Percentiles rank a stretch among this genome's conserved stretches.
Evolutionary conservation across 371 early-diverging fungal species (phyloP).

Genomic region (Conidiobolus coronatus): DNA sequence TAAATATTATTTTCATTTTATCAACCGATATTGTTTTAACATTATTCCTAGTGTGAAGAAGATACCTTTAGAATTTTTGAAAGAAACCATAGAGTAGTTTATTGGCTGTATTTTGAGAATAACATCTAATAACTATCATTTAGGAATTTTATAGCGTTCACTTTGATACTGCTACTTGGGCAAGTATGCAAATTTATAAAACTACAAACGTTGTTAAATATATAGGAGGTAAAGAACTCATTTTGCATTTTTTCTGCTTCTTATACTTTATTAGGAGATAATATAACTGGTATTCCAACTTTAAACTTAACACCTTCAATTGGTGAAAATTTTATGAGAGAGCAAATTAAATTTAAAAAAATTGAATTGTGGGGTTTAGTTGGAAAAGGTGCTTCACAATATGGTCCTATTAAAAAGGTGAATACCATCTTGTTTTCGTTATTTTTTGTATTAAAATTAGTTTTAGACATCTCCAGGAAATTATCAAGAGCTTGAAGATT

Average conservation of each 20-base stretch:
- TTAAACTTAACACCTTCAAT: slow-evolving; percentile 50
- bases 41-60: not conserved
- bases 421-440: not conserved
- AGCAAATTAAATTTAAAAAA: slow-evolving; percentile 32
- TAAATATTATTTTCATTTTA: not conserved
- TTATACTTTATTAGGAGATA: slow-evolving; percentile 17
- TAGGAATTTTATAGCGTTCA: slow-evolving; percentile 64
- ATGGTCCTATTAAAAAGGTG: not conserved
- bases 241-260: not conserved
- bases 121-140: not conserved
- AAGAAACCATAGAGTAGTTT: not conserved
- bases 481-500: slow-evolving; percentile 67
- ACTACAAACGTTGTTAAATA: slow-evolving; percentile 77
- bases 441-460: not conserved
- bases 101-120: not conserved
- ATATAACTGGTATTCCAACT: slow-evolving; percentile 34
- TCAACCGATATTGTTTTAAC: not conserved
- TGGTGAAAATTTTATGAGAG: slow-evolving; percentile 52
- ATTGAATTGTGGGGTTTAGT: slow-evolving; percentile 72
- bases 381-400: slow-evolving; percentile 10
- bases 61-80: not conserved
- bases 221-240: slow-evolving; percentile 32
- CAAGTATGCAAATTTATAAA: slow-evolving; percentile 66
- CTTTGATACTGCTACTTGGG: slow-evolving; percentile 65
- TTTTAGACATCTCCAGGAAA: slow-evolving; percentile 79